A percentile compares a stretch with the other conserved stretches of the same genome.
These are phyloP conservation scores for Arabis alpina DNA, from an alignment of 345 rosid genomes.

Conservation along the genomic window DNA sequence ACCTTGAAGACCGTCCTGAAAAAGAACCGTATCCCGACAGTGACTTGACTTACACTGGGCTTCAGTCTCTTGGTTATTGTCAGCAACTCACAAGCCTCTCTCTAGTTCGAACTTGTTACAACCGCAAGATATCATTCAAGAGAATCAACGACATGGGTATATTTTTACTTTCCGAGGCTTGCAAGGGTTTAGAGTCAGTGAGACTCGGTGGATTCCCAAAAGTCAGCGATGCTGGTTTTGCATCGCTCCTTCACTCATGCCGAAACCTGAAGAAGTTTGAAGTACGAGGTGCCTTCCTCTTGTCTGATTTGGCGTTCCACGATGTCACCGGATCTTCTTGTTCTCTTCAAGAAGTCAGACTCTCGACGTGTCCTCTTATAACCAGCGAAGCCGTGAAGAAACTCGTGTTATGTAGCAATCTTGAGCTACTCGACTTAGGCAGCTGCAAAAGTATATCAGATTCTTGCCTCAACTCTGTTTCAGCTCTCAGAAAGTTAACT, in stretches of 20 bases:
- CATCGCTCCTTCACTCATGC: conserved; percentile 65
- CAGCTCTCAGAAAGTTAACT: conserved; percentile 53
- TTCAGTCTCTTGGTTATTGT: conserved; percentile 56
- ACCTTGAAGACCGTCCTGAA: conserved; percentile 70
- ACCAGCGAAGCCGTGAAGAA: conserved; percentile 77
- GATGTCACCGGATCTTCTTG: conserved; percentile 53
- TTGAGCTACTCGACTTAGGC: conserved; percentile 65
- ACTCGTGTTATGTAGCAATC: conserved; percentile 49
- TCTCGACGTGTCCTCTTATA: conserved; percentile 59
- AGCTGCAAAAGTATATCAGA: conserved; percentile 72
- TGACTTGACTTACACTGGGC: conserved; percentile 63
- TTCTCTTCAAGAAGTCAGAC: conserved; percentile 60
- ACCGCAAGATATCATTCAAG: conserved; percentile 57
- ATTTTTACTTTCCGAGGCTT: conserved; percentile 65
- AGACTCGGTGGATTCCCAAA: conserved; percentile 62
- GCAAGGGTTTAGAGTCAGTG: conserved; percentile 58
- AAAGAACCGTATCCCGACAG: conserved; percentile 42
- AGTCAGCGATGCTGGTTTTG: conserved; percentile 78
- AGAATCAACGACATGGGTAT: conserved; percentile 76
- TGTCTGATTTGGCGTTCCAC: conserved; percentile 76
- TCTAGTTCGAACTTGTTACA: conserved; percentile 54
- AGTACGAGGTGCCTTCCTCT: conserved; percentile 54
- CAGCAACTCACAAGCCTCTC: conserved; percentile 53
- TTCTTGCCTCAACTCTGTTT: conserved; percentile 54
- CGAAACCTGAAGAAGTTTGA: conserved; percentile 60